Base-by-base conservation (phyloP, 352 stramenopile genomes). In the Phytophthora fragariaefolia region DNA sequence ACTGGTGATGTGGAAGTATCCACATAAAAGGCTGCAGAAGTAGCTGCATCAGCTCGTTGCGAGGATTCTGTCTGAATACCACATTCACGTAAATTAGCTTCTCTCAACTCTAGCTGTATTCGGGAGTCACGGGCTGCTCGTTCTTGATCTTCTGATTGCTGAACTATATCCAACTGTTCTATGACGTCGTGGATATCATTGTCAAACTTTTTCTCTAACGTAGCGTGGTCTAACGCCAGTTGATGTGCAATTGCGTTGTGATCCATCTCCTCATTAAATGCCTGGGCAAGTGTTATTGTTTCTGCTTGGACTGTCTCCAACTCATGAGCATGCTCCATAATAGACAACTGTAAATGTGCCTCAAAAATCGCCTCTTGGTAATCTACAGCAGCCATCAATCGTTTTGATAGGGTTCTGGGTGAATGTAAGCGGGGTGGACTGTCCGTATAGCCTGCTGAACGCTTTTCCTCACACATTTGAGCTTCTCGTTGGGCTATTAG, bases 211-310 rank as follows among this genome's bases (percentile, higher is more conserved):
- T 74, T 73, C 17, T 82, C 78, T 3, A 90, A 42, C 0, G 61
- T 58, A 32, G 63, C 62, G 40, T 91, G 82, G 38, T 92, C 78
- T 3, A 82, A 66, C 4, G 64, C 73, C 17, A 90, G 55, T 15
- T 89, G 79, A 28, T 92, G 82, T 7, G 34, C 66, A 0, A 74
- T 45, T 7, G 75, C 36, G 43, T 74, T 85, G 1, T 72, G 60
- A 10, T 89, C 77, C 71, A 92, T 81, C 40, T 92, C 84, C 42
- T 90, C 78, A 38, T 91, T 89, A 59, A 90, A 90, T 4, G 81
- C 82, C 3, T 77, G 73, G 0, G 84, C 82, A 3, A 91, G 58
- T 1, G 65, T 74, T 18, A 91, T 64, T 0, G 80, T 80, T 20
- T 91, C 80, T 5, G 67, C 50, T 54, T 90, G 84, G 0, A 77